Conservation (phyloP, 495 filamentous ascomycete genomes). For the Xylaria curta region DNA sequence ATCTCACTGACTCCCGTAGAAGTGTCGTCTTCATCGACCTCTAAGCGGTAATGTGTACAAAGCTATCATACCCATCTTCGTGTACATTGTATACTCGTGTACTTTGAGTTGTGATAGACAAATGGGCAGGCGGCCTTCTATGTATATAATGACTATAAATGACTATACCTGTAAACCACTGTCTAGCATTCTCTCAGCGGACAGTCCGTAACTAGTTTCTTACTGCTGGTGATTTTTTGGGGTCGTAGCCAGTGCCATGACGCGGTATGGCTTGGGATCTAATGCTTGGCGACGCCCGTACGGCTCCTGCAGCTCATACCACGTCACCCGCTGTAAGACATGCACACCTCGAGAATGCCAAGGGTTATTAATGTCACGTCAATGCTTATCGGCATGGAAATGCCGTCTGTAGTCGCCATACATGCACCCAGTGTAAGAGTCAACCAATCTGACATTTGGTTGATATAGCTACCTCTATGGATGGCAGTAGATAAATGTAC, state of each 20-base stretch:
- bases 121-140: background rate
- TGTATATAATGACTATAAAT: background rate
- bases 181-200: background rate
- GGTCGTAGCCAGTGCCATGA: no score
- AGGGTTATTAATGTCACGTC: background rate
- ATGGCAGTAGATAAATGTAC: background rate
- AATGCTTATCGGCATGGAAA: slow-evolving; percentile 17
- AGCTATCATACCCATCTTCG: background rate
- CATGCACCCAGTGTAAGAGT: background rate
- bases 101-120: background rate
- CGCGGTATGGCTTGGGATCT: no score
- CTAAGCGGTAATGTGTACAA: slow-evolving; percentile 14
- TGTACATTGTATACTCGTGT: background rate
- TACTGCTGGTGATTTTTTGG: background rate
- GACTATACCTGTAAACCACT: background rate
- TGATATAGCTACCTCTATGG: no score
- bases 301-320: slow-evolving; percentile 7
- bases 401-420: background rate
- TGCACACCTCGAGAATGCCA: background rate
- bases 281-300: slow-evolving; percentile 6
- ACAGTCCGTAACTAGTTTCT: background rate
- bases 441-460: no score
- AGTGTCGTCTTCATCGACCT: background rate
- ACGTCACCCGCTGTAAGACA: slow-evolving; percentile 14
- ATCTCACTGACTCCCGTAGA: background rate